Evolutionary conservation across 768 basidiomycete species (phyloP), one percentile per base, ranked within the genome.

Genomic region (Omphalotus guepiniiformis): DNA sequence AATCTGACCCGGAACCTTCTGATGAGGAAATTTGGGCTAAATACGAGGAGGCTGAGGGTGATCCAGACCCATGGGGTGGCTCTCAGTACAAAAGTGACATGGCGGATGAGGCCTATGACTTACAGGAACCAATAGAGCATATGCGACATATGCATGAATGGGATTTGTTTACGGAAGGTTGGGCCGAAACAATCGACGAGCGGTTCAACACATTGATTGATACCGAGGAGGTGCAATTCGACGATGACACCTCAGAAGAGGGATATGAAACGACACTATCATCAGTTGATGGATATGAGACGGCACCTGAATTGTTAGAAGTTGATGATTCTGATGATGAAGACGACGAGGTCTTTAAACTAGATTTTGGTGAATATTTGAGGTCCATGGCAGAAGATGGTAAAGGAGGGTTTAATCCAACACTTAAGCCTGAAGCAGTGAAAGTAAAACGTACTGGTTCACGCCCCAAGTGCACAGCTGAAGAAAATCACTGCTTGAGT

Each of bases 1-100:
- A 41, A 27, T 23, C 25, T 15, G 42, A 44, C 9, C 16, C 15
- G 15, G 41, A 7, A 27, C 19, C 3, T n/a, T 27, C 41, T 3
- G 40, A 42, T 6, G 8, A 44, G 13, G 42, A 32, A 30, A n/a
- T 44, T 6, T 32, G 26, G 27, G 11, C 18, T 18, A 34, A 28
- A 11, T 44, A 44, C 34, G 42, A 32, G 4, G 15, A 15, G 7
- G 41, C 42, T 6, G 6, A 41, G 2, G 27, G 4, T 12, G 42
- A 44, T 11, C 42, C 27, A 11, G 42, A 44, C 15, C 42, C 26
- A 44, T 44, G 42, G 42, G 42, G 42, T 13, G 42, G 42, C 6
- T 44, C 42, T 9, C 42, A 44, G 22, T 44, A 16, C 15, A 19
- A 29, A 3, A 44, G 42, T 34, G 42, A 44, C 18, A 28, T 30